phyloP scores from a whole-genome alignment of 225 moss, liverwort and hornwort species.

The Pseudisothecium myosuroides region DNA sequence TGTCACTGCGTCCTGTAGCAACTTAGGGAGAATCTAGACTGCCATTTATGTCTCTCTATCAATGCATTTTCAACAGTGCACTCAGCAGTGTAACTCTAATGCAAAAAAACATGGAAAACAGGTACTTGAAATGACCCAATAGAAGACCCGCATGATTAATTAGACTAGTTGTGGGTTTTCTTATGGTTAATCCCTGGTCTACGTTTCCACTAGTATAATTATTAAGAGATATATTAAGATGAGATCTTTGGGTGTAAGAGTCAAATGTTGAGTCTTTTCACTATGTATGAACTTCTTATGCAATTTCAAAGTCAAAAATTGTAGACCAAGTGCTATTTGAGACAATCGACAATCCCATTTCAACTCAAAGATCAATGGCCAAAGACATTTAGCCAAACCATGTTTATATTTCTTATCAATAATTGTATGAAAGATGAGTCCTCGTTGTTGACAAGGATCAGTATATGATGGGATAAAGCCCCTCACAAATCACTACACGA shows the following conservation, averaged over 20 bases:
- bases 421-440: not conserved
- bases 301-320: not conserved
- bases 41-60: not conserved
- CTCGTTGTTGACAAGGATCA: not conserved
- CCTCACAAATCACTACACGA: too few species aligned
- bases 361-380: too few species aligned
- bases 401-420: not conserved
- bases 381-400: not conserved
- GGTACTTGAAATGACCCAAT: too few species aligned
- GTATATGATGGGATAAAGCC: not conserved
- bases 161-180: not conserved
- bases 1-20: not conserved
- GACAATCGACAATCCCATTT: not conserved
- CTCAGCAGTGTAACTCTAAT: not conserved
- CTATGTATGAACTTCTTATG: not conserved
- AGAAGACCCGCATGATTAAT: not conserved
- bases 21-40: not conserved
- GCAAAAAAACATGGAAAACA: too few species aligned
- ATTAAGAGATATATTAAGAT: not conserved
- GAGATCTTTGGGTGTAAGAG: not conserved
- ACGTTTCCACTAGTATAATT: not conserved
- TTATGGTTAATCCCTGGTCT: rapidly evolving
- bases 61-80: not conserved
- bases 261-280: not conserved
- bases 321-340: not conserved